Conservation (phyloP, 1,284 basidiomycete genomes). For the Trametes polyzona region DNA sequence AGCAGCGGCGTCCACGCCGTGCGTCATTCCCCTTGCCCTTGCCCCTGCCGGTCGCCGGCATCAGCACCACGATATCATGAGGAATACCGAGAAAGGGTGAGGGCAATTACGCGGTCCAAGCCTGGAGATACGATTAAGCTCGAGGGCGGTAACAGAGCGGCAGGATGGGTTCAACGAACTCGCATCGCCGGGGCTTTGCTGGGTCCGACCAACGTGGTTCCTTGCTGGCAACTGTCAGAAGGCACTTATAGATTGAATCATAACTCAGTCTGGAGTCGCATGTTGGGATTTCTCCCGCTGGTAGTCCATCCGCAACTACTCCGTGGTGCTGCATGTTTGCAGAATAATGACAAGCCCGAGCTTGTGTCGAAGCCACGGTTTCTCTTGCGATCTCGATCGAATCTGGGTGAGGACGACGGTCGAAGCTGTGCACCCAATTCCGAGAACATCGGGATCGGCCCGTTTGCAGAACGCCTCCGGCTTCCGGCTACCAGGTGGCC, state of each 20-base stretch:
- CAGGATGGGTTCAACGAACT: background rate
- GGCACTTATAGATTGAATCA: background rate
- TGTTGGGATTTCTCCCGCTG: too few relatives aligned
- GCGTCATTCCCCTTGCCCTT: background rate
- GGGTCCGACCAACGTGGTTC: background rate
- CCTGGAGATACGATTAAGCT: background rate
- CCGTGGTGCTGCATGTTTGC: too few relatives aligned
- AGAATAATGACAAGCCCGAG: background rate
- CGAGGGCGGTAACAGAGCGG: background rate
- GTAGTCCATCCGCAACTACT: too few relatives aligned
- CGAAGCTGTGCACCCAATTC: background rate
- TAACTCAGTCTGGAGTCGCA: too few relatives aligned
- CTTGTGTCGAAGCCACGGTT: background rate
- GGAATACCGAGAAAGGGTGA: background rate
- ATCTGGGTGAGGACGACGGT: too few relatives aligned
- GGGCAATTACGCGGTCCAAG: background rate
- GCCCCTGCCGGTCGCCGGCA: background rate
- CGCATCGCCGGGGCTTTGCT: background rate
- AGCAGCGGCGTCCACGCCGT: background rate
- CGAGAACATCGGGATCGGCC: background rate
- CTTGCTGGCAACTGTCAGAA: background rate
- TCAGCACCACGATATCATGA: background rate
- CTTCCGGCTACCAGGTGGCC: background rate
- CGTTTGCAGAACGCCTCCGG: background rate
- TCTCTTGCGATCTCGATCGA: background rate